Evolutionary conservation across 306 rosid genomes (phyloP), one percentile per base, ranked within the genome.

Genomic region (Clitoria ternatea): DNA sequence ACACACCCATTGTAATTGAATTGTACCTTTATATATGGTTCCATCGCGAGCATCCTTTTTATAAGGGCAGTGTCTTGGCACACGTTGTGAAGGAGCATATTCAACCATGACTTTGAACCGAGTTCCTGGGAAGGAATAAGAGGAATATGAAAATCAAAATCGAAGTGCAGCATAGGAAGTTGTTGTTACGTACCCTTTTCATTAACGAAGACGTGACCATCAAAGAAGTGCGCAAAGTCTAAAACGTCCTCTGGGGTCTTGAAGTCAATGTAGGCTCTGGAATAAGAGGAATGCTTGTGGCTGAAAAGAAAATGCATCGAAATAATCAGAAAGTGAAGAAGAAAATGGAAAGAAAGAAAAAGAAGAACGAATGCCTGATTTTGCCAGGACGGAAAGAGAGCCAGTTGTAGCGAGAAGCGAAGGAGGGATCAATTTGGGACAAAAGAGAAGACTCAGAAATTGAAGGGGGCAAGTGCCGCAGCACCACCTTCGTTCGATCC

Each of bases 161-260:
- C n/a, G 68, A 66, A n/a, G n/a, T n/a, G n/a, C n/a, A n/a, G n/a
- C n/a, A n/a, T n/a, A n/a, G n/a, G n/a, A n/a, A n/a, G n/a, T n/a
- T n/a, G n/a, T n/a, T n/a, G n/a, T n/a, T n/a, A n/a, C n/a, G n/a
- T 85, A 86, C 91, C 96, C 69, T 89, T 89, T 73, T 89, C 89
- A 64, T 89, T 89, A 42, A 89, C 89, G 77, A 89, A 89, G 69
- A 81, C 62, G 57, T 83, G 96, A 33, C 90, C 87, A 30, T 83
- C 75, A 66, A 89, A 87, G 78, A 85, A 85, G 19, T 89, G 87
- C 1, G 96, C 92, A 18, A 89, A 89, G 44, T 85, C 84, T 35
- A 89, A n/a, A 77, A 89, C 96, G 50, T 89, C 96, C 49, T 87
- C 90, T n/a, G 90, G 84, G 62, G 52, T 81, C 73, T 85, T 87